Percentiles rank a stretch among this genome's conserved stretches.
Conservation (phyloP, 306 rosid species). For the Cucurbita moschata region DNA sequence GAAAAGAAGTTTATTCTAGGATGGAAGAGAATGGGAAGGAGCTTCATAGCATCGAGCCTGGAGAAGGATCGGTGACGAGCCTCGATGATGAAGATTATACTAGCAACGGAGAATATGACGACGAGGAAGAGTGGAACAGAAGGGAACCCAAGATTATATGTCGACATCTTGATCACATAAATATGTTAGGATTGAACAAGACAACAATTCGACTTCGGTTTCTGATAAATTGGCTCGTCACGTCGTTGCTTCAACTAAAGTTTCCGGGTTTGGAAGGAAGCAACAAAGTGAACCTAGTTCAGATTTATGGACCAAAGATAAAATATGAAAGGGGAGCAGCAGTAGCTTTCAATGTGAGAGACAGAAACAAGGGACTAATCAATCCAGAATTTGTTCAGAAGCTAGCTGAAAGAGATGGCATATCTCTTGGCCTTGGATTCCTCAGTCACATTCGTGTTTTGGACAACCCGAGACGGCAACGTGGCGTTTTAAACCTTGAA, state of each 20-base stretch:
- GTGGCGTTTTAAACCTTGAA: conserved; percentile 25
- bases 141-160: conserved; percentile 68
- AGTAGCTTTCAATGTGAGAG: conserved; percentile 82
- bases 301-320: conserved; percentile 87
- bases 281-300: conserved; percentile 42
- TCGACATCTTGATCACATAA: conserved; percentile 67
- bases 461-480: conserved; percentile 43
- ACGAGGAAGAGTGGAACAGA: conserved; percentile 41
- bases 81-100: conserved; percentile 58
- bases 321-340: conserved; percentile 97
- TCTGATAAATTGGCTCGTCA: conserved; percentile 86
- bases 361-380: conserved; percentile 47
- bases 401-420: conserved; percentile 86
- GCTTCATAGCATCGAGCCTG: conserved; percentile 32
- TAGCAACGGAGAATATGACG: conserved; percentile 69
- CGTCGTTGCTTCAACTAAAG: conserved; percentile 72
- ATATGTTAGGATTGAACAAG: conserved; percentile 84
- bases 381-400: conserved; percentile 84
- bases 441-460: conserved; percentile 66
- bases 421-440: conserved; percentile 76
- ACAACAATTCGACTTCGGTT: conserved; percentile 77
- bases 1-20: conserved; percentile 72
- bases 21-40: conserved; percentile 63
- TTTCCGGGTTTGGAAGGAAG: conserved; percentile 37
- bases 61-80: conserved; percentile 49